Evolutionary conservation across 2,329 filamentous ascomycete species (phyloP), one percentile per base, ranked within the genome.

Genomic region (Stemphylium lycopersici): DNA sequence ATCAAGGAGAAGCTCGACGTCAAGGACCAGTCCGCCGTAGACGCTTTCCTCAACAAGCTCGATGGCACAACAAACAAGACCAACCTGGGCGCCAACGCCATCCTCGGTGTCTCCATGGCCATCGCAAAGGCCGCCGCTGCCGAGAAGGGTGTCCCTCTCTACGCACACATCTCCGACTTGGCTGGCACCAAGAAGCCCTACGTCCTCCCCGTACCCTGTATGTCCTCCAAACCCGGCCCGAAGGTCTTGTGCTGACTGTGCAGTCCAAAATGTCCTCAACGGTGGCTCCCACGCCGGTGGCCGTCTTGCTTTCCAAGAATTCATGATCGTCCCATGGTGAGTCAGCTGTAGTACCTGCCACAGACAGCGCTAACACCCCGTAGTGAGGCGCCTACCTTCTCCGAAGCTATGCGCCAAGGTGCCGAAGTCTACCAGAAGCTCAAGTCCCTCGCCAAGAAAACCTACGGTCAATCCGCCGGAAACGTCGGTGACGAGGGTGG

Each of bases 401-500:
- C 88, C 69, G 95, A 99, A 85, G 95, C 89, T 76, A 88, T 99
- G 82, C 93, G 93, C 78, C 91, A 96, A 82, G 95, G 95, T 79
- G 82, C 93, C 71, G 95, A 99, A 83, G 92, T 97, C 73, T 99
- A 99, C 89, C 93, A 98, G 81, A 90, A 90, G 81, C 90, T 99
- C 73, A 99, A 99, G 90, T 74, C 84, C 72, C 87, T 98, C 60
- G 93, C 95, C 79, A 98, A 98, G 90, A 95, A 97, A 90, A 95
- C 91, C 86, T 99, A 99, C 79, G 95, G 95, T 77, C 93, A 96
- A 82, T 97, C 95, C 63, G 95, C 95, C 66, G 95, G 93, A 79
- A 99, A 99, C 79, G 95, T 99, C 67, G 95, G 95, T 81, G 95
- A 99, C 77, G 95, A 99, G 88, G 95, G 95, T 85, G 95, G 95